Evolutionary conservation across 805 yeast genomes (phyloP).

Genomic region (Candida patagonica): DNA sequence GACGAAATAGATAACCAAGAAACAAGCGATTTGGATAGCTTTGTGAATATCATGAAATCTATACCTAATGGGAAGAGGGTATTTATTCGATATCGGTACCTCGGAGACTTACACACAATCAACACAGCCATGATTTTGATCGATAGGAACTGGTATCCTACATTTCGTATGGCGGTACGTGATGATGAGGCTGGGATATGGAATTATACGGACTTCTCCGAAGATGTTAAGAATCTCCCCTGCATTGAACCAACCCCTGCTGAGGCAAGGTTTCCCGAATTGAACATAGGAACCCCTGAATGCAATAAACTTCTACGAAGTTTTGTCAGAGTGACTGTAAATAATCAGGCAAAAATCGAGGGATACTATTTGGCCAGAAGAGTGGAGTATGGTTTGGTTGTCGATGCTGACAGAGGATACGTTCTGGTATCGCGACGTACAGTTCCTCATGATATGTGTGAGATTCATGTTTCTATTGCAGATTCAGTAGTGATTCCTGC

Average conservation of each 20-base stretch:
- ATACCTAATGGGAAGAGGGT: conserved; percentile 74
- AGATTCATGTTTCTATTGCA: conserved; percentile 70
- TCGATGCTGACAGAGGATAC: conserved; percentile 73
- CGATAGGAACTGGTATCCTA: conserved; percentile 78
- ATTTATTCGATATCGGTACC: conserved; percentile 59
- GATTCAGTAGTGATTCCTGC: conserved; percentile 79
- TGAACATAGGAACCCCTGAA: conserved; percentile 35
- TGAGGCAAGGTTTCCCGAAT: conserved; percentile 36
- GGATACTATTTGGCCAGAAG: conserved; percentile 38
- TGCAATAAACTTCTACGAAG: conserved; percentile 54
- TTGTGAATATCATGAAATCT: conserved; percentile 64
- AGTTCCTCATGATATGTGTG: conserved; percentile 77
- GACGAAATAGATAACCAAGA: conserved; percentile 69
- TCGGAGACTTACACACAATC: conserved; percentile 67
- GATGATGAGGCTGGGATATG: conserved; percentile 48
- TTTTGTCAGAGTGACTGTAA: conserved; percentile 60
- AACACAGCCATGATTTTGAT: conserved; percentile 55
- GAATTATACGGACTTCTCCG: conserved; percentile 38
- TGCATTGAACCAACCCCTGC: conserved; percentile 45
- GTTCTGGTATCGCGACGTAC: conserved; percentile 68
- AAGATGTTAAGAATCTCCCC: conserved; percentile 45
- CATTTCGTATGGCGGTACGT: conserved; percentile 58
- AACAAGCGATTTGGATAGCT: conserved; percentile 64
- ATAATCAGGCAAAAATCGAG: conserved; percentile 64
- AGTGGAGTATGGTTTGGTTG: conserved; percentile 66